A percentile compares a stretch with the other conserved stretches of the same genome.
Conservation (phyloP, 208 protist species). For the Angomonas deanei region DNA sequence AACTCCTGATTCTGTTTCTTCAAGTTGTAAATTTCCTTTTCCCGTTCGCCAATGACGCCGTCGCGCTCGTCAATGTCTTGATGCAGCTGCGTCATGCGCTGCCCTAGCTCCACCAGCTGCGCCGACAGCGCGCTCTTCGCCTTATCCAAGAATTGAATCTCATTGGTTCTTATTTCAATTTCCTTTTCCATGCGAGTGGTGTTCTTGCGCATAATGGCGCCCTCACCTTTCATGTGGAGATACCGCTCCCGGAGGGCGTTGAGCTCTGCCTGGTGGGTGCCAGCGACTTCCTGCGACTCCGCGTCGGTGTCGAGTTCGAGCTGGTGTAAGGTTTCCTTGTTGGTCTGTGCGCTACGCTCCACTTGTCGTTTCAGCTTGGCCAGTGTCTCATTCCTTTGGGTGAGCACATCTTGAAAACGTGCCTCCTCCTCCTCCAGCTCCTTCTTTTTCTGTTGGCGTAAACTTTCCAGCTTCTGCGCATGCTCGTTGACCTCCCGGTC, state of each 20-base stretch:
- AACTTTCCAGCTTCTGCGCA: slow-evolving; percentile 26
- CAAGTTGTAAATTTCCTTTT: slow-evolving; percentile 95
- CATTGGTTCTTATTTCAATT: slow-evolving; percentile 77
- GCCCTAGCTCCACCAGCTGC: slow-evolving; percentile 83
- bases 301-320: slow-evolving; percentile 93
- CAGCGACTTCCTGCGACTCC: slow-evolving; percentile 84
- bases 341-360: slow-evolving; percentile 63
- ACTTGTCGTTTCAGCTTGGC: slow-evolving; percentile 62
- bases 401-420: slow-evolving; percentile 76
- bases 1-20: slow-evolving; percentile 98
- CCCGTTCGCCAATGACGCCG: slow-evolving; percentile 92
- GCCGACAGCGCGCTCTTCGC: slow-evolving; percentile 64
- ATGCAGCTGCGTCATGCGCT: slow-evolving; percentile 82
- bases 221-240: slow-evolving; percentile 93
- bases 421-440: slow-evolving; percentile 55
- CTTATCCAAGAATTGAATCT: slow-evolving; percentile 67
- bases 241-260: slow-evolving; percentile 71
- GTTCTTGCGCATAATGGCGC: slow-evolving; percentile 93
- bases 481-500: slow-evolving; percentile 47
- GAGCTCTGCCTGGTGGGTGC: slow-evolving; percentile 75
- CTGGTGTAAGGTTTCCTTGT: slow-evolving; percentile 82
- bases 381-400: slow-evolving; percentile 50
- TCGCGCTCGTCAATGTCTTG: slow-evolving; percentile 94
- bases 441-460: slow-evolving; percentile 23
- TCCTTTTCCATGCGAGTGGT: slow-evolving; percentile 86